Base-by-base conservation (phyloP, 140 eudicot species). In the Cichorium intybus region DNA sequence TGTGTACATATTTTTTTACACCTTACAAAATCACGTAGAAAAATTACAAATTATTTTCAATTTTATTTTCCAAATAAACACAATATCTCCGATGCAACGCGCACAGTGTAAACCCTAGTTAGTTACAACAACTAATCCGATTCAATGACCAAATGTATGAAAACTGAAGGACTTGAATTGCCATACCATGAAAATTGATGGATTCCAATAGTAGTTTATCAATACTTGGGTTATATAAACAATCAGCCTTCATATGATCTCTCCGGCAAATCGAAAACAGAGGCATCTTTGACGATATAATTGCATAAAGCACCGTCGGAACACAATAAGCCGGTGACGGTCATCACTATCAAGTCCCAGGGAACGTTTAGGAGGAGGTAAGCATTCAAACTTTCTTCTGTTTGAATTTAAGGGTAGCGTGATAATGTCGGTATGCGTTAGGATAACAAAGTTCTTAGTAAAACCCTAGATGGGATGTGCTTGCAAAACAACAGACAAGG, bases 381-480 rank as follows among this genome's bases (percentile, higher is more conserved):
- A 51, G 28, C 70, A 18, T 49, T 61, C 48, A 5, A 56, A 43
- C 56, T 16, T 41, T 7, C 21, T 24, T 10, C 7, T 71, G 33
- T 18, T 62, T 61, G 26, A 61, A 26, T 71, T 26, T 35, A 15
- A 51, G 2, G 46, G 20, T 49, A 33, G n/a, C 18, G 50, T 37
- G 10, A 51, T 71, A 53, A 41, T 53, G 64, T 52, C 26, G n/a
- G 27, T 62, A 62, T 62, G 27, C 56, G 53, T 6, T 62, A 51
- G 16, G 16, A 41, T 70, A 33, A 24, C 20, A 51, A 34, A 48
- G 7, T 33, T 28, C 43, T 16, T 24, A 37, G 15, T 20, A 53
- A 72, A 72, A 72, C 77, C 77, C 71, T 71, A 71, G 70, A 51
- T 24, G 11, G 47, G 2, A 16, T 28, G 48, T 68, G 18, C 14